Conservation (phyloP, 768 basidiomycete genomes). For the Trametopsis cervina region DNA sequence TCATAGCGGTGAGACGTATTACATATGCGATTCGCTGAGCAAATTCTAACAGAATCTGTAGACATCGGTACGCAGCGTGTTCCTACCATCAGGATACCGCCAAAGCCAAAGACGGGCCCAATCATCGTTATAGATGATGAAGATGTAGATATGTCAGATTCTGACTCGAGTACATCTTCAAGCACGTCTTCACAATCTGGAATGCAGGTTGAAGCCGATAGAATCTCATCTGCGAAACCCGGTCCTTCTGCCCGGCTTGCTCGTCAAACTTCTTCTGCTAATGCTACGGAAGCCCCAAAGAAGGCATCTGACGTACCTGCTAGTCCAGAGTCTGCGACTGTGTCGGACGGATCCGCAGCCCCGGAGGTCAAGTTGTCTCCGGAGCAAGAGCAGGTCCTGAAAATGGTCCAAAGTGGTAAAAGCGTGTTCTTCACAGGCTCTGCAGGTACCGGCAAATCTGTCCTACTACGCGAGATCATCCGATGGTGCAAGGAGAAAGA, state of each 20-base stretch:
- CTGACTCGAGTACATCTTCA: background rate
- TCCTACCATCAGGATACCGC: no score
- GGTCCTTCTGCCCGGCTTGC: background rate
- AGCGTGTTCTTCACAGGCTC: slow-evolving; percentile 84
- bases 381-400: slow-evolving; percentile 44
- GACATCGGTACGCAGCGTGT: no score
- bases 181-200: background rate
- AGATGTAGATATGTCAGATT: background rate
- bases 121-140: background rate
- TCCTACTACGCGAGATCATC: slow-evolving; percentile 72
- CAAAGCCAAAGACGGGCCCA: no score
- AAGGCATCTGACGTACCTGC: background rate
- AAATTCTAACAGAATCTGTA: no score
- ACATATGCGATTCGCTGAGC: no score
- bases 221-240: background rate
- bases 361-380: slow-evolving; percentile 38
- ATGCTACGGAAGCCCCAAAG: background rate
- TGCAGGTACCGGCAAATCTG: slow-evolving; percentile 85
- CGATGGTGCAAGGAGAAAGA: slow-evolving; percentile 29
- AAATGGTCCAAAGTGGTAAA: slow-evolving; percentile 46
- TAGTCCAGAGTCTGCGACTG: background rate
- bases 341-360: no score
- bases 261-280: background rate
- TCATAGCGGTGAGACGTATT: no score
- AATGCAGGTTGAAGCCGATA: no score